Evolutionary conservation across 2,329 filamentous ascomycete species (phyloP), one percentile per base, ranked within the genome.

Genomic region (Fusarium verticillioides): DNA sequence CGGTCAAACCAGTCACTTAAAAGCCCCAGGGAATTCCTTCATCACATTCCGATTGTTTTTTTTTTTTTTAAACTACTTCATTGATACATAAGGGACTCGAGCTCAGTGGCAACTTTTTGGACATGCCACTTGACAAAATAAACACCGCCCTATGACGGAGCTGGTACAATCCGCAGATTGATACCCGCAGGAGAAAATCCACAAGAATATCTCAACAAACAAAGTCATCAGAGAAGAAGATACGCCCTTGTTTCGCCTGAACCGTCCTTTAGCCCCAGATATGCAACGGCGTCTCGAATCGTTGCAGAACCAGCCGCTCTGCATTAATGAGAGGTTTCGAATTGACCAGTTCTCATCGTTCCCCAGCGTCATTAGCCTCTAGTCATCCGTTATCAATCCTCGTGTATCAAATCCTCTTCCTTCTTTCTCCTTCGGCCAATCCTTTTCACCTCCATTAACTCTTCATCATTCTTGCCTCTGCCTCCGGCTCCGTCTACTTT

Each of bases 81-180:
- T 73, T 60, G 63, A 69, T 74, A 74, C 71, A 74, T 69, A 74
- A 62, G 67, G 70, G 71, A 74, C 34, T 60, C 52, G 52, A 66
- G 57, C 68, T 74, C 67, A 74, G 71, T 63, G 49, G 63, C 60
- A 59, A 49, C 53, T 36, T 50, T 32, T 32, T 52, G 28, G 18
- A 39, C 49, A 50, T 43, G 71, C 60, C 44, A 72, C 72, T 72
- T 74, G 72, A 74, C 72, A 69, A 58, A 72, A 64, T 47, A 74
- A 74, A 62, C 42, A 59, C 63, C 58, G 47, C 53, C 59, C 42
- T 49, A 56, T 65, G 73, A 59, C 62, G 62, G 60, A 60, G 44
- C 44, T 42, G 53, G 61, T 53, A 63, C 53, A 52, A 44, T 42
- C 59, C 44, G 60, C 47, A 59, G 52, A 58, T 59, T 61, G 53